A percentile compares a stretch with the other conserved stretches of the same genome.
Evolutionary conservation across 73 alveolate genomes (phyloP).

Genomic region (Urostyla sp.): DNA sequence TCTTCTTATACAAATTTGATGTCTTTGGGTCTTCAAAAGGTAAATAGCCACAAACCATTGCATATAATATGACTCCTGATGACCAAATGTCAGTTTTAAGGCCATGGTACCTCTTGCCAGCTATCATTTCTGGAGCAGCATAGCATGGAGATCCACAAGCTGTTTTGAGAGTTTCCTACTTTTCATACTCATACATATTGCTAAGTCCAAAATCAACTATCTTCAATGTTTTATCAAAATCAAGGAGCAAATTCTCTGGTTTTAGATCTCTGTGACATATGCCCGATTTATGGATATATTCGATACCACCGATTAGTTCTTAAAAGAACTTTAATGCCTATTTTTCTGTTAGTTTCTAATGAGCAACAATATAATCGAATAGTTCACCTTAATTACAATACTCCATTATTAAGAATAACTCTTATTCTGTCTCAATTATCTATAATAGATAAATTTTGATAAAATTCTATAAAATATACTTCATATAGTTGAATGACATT

Average conservation of each 20-base stretch:
- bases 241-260: slow-evolving; percentile 97
- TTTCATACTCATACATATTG: slow-evolving; percentile 67
- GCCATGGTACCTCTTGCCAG: slow-evolving; percentile 94
- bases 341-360: slow-evolving; percentile 75
- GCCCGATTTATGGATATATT: slow-evolving; percentile 84
- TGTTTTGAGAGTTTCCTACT: slow-evolving; percentile 82
- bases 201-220: slow-evolving; percentile 88
- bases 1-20: slow-evolving; percentile 82
- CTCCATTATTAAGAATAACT: slow-evolving; percentile 86
- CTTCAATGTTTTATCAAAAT: slow-evolving; percentile 85
- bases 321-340: slow-evolving; percentile 82
- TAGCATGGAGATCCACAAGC: slow-evolving; percentile 99
- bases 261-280: slow-evolving; percentile 94
- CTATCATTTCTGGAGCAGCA: slow-evolving; percentile 99
- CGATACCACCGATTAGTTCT: slow-evolving; percentile 84
- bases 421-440: slow-evolving; percentile 83
- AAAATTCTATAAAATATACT: slow-evolving; percentile 6
- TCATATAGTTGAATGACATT: slow-evolving; percentile 86
- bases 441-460: not conserved
- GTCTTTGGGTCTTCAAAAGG: slow-evolving; percentile 97
- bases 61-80: slow-evolving; percentile 96
- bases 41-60: slow-evolving; percentile 96
- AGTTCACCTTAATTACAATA: slow-evolving; percentile 85
- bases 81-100: slow-evolving; percentile 95
- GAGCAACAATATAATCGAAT: slow-evolving; percentile 82